Conservation (phyloP, 768 basidiomycete species). For the Naematelia aurantialba region DNA sequence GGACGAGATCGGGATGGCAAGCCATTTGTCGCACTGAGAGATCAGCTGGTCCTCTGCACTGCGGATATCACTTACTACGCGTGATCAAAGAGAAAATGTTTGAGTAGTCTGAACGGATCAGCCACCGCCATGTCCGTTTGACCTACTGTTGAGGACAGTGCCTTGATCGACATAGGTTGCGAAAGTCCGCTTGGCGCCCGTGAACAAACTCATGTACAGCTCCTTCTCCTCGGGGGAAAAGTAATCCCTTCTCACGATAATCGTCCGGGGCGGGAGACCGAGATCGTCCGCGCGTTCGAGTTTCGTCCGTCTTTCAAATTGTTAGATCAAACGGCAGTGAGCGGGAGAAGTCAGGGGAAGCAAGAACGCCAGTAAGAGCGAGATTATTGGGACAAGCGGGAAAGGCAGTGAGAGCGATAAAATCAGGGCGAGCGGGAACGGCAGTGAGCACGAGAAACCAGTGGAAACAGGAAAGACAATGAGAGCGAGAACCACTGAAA, state of each 20-base stretch:
- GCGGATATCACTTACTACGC: conserved; percentile 68
- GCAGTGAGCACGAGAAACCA: too few species aligned
- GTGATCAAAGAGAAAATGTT: conserved; percentile 65
- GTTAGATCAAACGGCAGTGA: not conserved
- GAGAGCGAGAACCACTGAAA: too few species aligned
- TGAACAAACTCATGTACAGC: conserved; percentile 82
- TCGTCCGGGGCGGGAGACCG: conserved; percentile 85
- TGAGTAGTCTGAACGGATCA: conserved; percentile 45
- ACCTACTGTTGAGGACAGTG: conserved; percentile 85
- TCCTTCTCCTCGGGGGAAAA: conserved; percentile 98
- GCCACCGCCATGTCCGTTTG: not conserved
- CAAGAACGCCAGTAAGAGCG: too few species aligned
- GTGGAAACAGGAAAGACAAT: too few species aligned
- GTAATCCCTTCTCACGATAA: conserved; percentile 80
- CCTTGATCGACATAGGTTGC: conserved; percentile 82
- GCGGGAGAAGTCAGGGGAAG: not conserved
- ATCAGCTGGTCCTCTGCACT: conserved; percentile 12
- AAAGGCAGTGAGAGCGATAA: too few species aligned
- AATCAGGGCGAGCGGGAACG: too few species aligned
- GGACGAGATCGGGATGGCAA: conserved; percentile 76
- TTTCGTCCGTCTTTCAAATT: conserved; percentile 53
- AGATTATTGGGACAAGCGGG: too few species aligned
- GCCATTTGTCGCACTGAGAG: conserved; percentile 51
- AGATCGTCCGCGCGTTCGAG: conserved; percentile 94
- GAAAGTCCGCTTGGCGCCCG: conserved; percentile 88